Evolutionary conservation across 495 filamentous ascomycete species (phyloP).

Genomic region (Immersiella caudata): DNA sequence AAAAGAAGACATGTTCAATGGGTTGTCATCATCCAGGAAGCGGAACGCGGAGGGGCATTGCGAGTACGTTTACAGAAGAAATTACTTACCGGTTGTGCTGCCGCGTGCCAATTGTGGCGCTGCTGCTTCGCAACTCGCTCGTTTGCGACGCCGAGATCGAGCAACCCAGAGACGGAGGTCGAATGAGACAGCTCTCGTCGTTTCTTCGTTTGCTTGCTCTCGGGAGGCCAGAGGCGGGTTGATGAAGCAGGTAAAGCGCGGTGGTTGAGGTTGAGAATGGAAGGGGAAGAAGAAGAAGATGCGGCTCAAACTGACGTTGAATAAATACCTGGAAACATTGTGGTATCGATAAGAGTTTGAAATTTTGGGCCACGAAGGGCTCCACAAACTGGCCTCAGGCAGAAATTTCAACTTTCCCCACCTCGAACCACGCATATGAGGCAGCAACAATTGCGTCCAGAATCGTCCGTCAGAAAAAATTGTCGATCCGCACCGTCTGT

Average conservation of each 20-base stretch:
- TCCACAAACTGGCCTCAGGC: neutral
- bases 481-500: neutral
- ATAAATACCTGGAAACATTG: neutral
- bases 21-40: slow-evolving; percentile 77
- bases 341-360: neutral
- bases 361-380: neutral
- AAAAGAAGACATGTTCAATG: slow-evolving; percentile 81
- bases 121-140: neutral
- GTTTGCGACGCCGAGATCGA: neutral
- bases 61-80: slow-evolving; percentile 2
- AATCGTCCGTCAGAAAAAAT: neutral
- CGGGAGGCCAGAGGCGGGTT: neutral
- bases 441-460: too few species aligned
- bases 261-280: neutral
- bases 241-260: neutral
- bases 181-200: neutral
- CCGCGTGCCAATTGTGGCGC: neutral
- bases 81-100: slow-evolving; percentile 28
- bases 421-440: neutral
- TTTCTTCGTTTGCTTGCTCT: neutral
- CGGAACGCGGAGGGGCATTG: slow-evolving; percentile 9
- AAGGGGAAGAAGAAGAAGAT: neutral
- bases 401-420: neutral
- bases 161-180: neutral
- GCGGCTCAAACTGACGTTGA: neutral